These are phyloP conservation scores for Xylariomycetidae sp. DNA, from an alignment of 2,329 filamentous ascomycete genomes.

Conservation along the genomic window DNA sequence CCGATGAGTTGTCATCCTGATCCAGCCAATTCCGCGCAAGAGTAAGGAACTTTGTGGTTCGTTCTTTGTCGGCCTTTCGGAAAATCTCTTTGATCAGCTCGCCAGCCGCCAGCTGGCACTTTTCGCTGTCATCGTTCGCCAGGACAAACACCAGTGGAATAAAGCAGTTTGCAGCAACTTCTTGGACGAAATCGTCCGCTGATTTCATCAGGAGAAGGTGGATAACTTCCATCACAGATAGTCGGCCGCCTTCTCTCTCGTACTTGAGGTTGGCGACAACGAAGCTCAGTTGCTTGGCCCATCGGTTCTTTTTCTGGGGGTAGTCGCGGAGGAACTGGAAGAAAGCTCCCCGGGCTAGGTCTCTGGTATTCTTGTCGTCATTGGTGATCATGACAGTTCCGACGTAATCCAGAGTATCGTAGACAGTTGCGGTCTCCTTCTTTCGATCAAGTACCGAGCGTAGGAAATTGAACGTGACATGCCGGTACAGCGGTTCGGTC, in stretches of 20 bases:
- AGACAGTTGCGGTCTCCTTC: slow-evolving; percentile 79
- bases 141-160: slow-evolving; percentile 79
- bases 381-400: slow-evolving; percentile 94
- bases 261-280: slow-evolving; percentile 88
- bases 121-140: slow-evolving; percentile 80
- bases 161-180: slow-evolving; percentile 76
- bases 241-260: slow-evolving; percentile 76
- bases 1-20: slow-evolving; percentile 63
- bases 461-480: slow-evolving; percentile 91
- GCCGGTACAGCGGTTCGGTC: slow-evolving; percentile 86
- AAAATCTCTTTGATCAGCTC: slow-evolving; percentile 78
- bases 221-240: slow-evolving; percentile 89
- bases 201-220: slow-evolving; percentile 83
- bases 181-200: slow-evolving; percentile 73
- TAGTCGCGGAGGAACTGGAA: slow-evolving; percentile 94
- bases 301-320: slow-evolving; percentile 82
- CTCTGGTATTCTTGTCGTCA: slow-evolving; percentile 79
- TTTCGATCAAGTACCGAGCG: slow-evolving; percentile 80
- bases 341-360: slow-evolving; percentile 82
- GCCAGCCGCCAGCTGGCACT: slow-evolving; percentile 77
- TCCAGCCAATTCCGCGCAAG: slow-evolving; percentile 71
- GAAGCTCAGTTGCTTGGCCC: slow-evolving; percentile 84
- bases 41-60: slow-evolving; percentile 61
- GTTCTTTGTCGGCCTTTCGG: slow-evolving; percentile 67
- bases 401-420: slow-evolving; percentile 85